Percentiles rank a stretch among this genome's conserved stretches.
phyloP scores from a whole-genome alignment of 2,329 filamentous ascomycete species.

The Septoria linicola region DNA sequence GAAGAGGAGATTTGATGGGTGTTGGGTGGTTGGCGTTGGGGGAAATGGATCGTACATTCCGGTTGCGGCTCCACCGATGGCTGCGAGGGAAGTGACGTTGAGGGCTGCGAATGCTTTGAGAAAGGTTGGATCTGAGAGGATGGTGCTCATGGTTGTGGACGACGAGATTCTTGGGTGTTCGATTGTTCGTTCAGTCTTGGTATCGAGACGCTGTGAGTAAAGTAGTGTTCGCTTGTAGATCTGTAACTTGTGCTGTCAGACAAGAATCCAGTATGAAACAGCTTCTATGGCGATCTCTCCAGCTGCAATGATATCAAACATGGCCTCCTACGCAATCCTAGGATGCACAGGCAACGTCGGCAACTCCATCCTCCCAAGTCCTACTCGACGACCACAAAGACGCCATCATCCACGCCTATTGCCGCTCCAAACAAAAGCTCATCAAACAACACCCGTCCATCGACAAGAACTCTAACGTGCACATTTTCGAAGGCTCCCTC shows the following conservation, averaged over 20 bases:
- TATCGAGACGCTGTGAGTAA: neutral
- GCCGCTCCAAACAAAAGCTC: slow-evolving; percentile 47
- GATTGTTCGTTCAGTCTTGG: neutral
- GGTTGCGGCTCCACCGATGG: neutral
- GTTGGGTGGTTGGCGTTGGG: too few relatives aligned
- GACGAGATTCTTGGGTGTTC: neutral
- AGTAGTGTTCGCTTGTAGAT: too few relatives aligned
- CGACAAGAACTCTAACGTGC: slow-evolving; percentile 19
- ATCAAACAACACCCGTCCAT: slow-evolving; percentile 37
- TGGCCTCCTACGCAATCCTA: slow-evolving; percentile 28
- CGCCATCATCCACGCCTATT: slow-evolving; percentile 45
- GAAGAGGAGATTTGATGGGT: too few relatives aligned
- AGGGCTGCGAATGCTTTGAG: neutral
- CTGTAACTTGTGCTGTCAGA: too few relatives aligned
- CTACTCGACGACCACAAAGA: slow-evolving; percentile 39
- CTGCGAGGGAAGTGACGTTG: neutral
- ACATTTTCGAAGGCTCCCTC: slow-evolving; percentile 41
- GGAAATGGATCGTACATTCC: too few relatives aligned
- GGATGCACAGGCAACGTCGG: slow-evolving; percentile 45
- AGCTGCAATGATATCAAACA: neutral
- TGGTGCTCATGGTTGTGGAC: neutral
- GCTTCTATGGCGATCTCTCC: too few relatives aligned
- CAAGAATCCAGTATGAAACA: too few relatives aligned
- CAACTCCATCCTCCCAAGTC: slow-evolving; percentile 42
- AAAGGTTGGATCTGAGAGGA: neutral